These are phyloP conservation scores for Boletus rex-veris DNA, from an alignment of 768 basidiomycete genomes.

Conservation along the genomic window DNA sequence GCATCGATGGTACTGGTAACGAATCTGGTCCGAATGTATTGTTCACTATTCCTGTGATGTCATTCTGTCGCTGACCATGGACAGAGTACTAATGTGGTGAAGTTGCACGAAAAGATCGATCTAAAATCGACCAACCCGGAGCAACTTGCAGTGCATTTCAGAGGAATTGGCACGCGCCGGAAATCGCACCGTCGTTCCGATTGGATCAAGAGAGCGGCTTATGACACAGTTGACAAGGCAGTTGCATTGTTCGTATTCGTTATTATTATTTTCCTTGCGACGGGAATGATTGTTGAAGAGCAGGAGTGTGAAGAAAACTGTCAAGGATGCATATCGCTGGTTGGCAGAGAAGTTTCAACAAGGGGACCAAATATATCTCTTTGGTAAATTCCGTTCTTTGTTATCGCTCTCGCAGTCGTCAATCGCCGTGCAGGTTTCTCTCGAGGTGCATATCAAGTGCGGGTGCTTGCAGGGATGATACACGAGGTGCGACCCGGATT, in stretches of 20 bases:
- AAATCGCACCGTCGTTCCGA: constrained; percentile 24
- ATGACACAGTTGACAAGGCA: constrained; percentile 34
- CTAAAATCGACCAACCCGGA: constrained; percentile 10
- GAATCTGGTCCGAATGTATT: constrained; percentile 19
- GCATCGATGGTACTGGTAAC: constrained; percentile 25
- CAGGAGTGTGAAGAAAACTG: constrained; percentile 36
- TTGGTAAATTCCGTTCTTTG: constrained; percentile 19
- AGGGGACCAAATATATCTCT: constrained; percentile 35
- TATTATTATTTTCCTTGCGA: neutral
- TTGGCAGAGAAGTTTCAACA: constrained; percentile 27
- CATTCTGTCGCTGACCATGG: neutral
- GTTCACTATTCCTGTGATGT: neutral
- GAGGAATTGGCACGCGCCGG: constrained; percentile 37
- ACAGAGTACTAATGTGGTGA: constrained; percentile 38
- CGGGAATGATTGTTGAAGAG: no score
- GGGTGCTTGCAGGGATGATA: constrained; percentile 41
- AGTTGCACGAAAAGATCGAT: constrained; percentile 30
- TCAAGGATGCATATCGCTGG: constrained; percentile 35
- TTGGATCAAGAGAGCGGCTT: constrained; percentile 12
- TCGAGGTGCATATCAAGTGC: constrained; percentile 41
- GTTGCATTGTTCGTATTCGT: constrained; percentile 34
- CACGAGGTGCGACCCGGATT: constrained; percentile 23
- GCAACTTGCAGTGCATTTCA: constrained; percentile 36
- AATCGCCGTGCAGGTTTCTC: constrained; percentile 33
- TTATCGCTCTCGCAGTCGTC: neutral